phyloP scores from a whole-genome alignment of 2,329 filamentous ascomycete genomes.

The Thyridium curvatum region DNA sequence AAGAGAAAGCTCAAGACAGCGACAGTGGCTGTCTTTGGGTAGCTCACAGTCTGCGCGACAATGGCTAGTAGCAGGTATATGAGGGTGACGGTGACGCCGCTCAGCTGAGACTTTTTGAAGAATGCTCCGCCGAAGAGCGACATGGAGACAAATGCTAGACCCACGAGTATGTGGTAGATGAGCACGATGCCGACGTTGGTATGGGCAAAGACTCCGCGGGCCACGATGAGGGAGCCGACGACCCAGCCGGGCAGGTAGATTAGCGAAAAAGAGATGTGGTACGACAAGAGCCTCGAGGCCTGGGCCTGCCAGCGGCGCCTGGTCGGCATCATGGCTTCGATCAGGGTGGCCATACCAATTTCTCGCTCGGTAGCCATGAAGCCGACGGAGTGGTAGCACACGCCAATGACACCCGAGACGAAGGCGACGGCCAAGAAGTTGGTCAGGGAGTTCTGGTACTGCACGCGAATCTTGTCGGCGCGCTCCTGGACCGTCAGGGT shows the following conservation, averaged over 20 bases:
- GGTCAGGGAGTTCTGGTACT: slow-evolving; percentile 69
- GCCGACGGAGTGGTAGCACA: slow-evolving; percentile 82
- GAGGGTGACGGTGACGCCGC: slow-evolving; percentile 73
- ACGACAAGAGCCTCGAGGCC: slow-evolving; percentile 68
- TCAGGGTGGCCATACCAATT: slow-evolving; percentile 77
- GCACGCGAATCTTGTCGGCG: slow-evolving; percentile 54
- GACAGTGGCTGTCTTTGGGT: slow-evolving; percentile 57
- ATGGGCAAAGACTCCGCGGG: slow-evolving; percentile 56
- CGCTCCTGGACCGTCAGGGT: slow-evolving; percentile 62
- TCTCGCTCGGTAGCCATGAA: slow-evolving; percentile 83
- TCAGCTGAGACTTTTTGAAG: slow-evolving; percentile 83
- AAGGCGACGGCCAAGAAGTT: slow-evolving; percentile 74
- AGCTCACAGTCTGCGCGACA: slow-evolving; percentile 68
- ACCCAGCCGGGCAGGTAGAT: slow-evolving; percentile 83
- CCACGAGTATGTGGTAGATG: slow-evolving; percentile 69
- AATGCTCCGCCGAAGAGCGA: slow-evolving; percentile 76
- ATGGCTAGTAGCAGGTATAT: slow-evolving; percentile 70
- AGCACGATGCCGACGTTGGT: slow-evolving; percentile 61
- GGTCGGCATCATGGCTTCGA: slow-evolving; percentile 89
- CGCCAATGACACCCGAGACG: slow-evolving; percentile 71
- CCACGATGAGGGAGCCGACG: slow-evolving; percentile 61
- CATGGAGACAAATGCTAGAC: slow-evolving; percentile 71
- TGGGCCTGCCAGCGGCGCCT: slow-evolving; percentile 69
- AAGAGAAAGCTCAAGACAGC: slow-evolving; percentile 70
- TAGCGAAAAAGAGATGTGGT: slow-evolving; percentile 73